Evolutionary conservation across 2,329 filamentous ascomycete genomes (phyloP).

Genomic region (Colletotrichum liaoningense): DNA sequence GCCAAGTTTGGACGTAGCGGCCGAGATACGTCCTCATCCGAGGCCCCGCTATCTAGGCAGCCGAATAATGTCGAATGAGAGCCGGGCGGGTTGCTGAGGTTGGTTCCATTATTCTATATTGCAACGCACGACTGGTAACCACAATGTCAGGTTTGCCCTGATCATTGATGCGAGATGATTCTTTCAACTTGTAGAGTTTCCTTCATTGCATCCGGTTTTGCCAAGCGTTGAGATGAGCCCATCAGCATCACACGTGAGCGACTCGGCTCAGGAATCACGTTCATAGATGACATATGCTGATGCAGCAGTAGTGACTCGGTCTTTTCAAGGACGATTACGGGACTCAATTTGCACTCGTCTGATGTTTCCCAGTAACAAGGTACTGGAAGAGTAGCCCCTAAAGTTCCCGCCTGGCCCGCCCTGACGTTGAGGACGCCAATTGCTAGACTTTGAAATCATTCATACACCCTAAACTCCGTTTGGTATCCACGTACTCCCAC

Average conservation of each 20-base stretch:
- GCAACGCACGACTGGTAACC: background rate
- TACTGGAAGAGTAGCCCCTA: background rate
- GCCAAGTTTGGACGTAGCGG: background rate
- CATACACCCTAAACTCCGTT: slow-evolving; percentile 19
- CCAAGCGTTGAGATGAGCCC: background rate
- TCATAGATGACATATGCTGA: background rate
- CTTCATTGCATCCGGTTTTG: background rate
- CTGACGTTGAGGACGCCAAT: background rate
- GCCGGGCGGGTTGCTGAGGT: background rate
- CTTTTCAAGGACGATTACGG: background rate
- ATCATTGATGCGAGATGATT: no score
- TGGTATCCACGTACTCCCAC: background rate
- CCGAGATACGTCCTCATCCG: background rate
- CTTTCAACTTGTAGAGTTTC: no score
- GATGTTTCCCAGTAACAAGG: background rate
- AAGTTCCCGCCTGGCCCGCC: background rate
- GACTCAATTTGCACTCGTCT: background rate
- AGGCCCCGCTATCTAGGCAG: slow-evolving; percentile 16
- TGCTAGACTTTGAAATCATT: background rate
- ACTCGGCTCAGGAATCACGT: background rate
- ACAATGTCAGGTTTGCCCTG: background rate
- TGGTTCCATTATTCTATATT: background rate
- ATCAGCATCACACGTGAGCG: background rate
- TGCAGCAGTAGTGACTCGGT: background rate
- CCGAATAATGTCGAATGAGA: slow-evolving; percentile 17